A percentile compares a stretch with the other conserved stretches of the same genome.
phyloP scores from a whole-genome alignment of 2,329 filamentous ascomycete species.

The Cladorrhinum sp. region DNA sequence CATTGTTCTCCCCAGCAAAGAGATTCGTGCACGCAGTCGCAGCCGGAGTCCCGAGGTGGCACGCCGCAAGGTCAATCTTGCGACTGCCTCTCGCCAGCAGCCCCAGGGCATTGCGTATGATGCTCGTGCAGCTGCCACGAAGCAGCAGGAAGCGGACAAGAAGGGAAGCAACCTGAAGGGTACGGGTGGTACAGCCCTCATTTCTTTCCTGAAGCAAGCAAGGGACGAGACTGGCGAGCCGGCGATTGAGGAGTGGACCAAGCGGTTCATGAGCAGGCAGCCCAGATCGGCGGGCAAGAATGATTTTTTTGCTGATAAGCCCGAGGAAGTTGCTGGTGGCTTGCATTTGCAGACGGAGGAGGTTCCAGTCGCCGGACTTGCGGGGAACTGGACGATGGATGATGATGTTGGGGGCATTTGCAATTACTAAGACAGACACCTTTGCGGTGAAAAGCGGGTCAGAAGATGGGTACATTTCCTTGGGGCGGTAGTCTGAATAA shows the following conservation, averaged over 20 bases:
- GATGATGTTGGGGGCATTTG: slow-evolving; percentile 69
- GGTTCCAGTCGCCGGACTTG: slow-evolving; percentile 63
- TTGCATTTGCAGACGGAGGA: slow-evolving; percentile 39
- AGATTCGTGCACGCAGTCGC: slow-evolving; percentile 63
- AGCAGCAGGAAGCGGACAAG: slow-evolving; percentile 23
- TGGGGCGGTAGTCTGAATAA: too few relatives aligned
- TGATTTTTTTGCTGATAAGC: slow-evolving; percentile 58
- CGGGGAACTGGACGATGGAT: slow-evolving; percentile 85
- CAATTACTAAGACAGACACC: slow-evolving; percentile 41
- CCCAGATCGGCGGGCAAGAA: slow-evolving; percentile 47
- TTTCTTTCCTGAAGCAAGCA: slow-evolving; percentile 94
- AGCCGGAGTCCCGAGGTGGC: slow-evolving; percentile 56
- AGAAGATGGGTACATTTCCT: too few relatives aligned
- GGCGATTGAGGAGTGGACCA: slow-evolving; percentile 67
- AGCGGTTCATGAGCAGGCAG: slow-evolving; percentile 54
- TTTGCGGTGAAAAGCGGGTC: neutral
- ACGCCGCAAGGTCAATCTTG: slow-evolving; percentile 57
- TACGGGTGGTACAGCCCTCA: slow-evolving; percentile 89
- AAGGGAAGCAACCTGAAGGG: slow-evolving; percentile 68
- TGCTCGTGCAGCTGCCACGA: slow-evolving; percentile 16
- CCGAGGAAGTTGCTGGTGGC: slow-evolving; percentile 41
- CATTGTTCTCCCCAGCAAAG: slow-evolving; percentile 83
- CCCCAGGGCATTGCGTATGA: slow-evolving; percentile 35
- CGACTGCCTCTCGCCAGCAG: slow-evolving; percentile 50
- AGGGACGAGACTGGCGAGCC: slow-evolving; percentile 94